Evolutionary conservation across 805 yeast genomes (phyloP).

Genomic region (Barnettozyma siamensis): DNA sequence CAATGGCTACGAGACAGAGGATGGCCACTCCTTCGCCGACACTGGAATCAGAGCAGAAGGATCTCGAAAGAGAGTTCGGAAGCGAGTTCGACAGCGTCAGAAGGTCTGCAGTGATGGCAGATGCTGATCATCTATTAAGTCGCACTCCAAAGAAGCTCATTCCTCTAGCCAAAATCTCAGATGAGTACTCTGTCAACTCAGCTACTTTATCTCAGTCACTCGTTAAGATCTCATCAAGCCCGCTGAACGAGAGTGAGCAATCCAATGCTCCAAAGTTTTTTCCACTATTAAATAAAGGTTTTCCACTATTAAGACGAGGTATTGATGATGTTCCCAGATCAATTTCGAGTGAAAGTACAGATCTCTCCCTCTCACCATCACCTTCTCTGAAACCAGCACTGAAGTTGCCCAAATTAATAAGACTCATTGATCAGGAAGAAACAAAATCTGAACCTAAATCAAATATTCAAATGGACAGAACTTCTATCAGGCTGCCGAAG

Average conservation of each 20-base stretch:
- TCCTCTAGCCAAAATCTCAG: neutral
- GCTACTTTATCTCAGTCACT: neutral
- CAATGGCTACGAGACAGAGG: neutral
- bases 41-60: neutral
- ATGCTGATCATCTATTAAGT: constrained; percentile 7
- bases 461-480: too few species aligned
- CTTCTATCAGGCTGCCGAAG: too few species aligned
- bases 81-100: constrained; percentile 20
- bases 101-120: constrained; percentile 11
- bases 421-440: neutral
- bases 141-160: neutral
- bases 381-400: neutral
- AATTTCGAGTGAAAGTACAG: neutral
- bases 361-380: neutral
- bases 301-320: neutral
- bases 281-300: too few species aligned
- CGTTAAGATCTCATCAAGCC: neutral
- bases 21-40: neutral
- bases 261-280: too few species aligned
- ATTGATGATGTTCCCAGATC: neutral
- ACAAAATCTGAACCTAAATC: neutral
- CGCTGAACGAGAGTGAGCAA: too few species aligned
- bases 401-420: constrained; percentile 3
- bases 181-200: neutral
- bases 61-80: constrained; percentile 16